Evolutionary conservation across 805 yeast species (phyloP), one percentile per base, ranked within the genome.

Genomic region (Metschnikowia continentalis): DNA sequence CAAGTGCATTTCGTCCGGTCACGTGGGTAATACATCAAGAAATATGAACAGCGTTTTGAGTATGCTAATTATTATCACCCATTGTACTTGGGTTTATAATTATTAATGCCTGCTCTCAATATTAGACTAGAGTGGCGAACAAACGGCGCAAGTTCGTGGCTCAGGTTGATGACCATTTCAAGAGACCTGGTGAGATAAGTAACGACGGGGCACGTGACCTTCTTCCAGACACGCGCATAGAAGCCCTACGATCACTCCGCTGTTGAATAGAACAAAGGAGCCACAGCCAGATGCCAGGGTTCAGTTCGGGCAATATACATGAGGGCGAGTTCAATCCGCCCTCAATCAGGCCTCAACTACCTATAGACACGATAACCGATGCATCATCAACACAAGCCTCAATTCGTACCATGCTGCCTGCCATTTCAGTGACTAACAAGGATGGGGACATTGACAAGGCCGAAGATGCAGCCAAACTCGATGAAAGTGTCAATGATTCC

Each of bases 251-350:
- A 19, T 32, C n/a, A 42, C 46, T 19, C 32, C 32, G 8, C 7
- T 6, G 13, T 32, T 7, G 4, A 19, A 26, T 14, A 20, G 19
- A 17, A 22, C 20, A 6, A 17, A 19, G 19, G 3, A 43, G 32
- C 33, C 7, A 14, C 17, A 15, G 35, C 11, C n/a, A 22, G 32
- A 56, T 56, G 59, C 46, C 54, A 7, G 50, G 48, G 10, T 56
- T 56, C 30, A 39, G 50, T n/a, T 35, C 50, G 8, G 64, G 63
- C 10, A 60, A 55, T 32, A 67, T 66, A 5, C 75, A 70, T 45
- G 75, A 70, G 52, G 73, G 72, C 4, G 74, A 69, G 48, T 67
- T 60, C 43, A 60, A 62, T 5, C 62, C 61, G 35, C 55, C 60
- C 20, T 68, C 67, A 2, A 56, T 61, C 5, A 55, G 71, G 22